Base-by-base conservation (phyloP, 257 asterid genomes). In the Gentiana straminea region DNA sequence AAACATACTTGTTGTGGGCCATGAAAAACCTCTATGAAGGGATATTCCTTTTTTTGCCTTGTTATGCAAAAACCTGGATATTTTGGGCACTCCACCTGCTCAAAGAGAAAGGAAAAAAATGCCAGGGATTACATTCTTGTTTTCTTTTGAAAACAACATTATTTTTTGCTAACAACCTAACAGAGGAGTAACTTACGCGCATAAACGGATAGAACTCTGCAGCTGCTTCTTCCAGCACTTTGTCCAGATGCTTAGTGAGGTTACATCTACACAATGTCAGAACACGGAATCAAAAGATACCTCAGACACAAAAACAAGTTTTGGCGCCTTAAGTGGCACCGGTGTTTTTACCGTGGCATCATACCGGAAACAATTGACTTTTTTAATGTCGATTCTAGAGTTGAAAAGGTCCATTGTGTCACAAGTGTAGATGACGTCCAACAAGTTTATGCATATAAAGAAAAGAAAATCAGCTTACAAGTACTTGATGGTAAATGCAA, bases 41-140 rank as follows among this genome's bases (percentile, higher is more conserved):
- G 97, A 68, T 85, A 91, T 64, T 91, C 94, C 66, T 79, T 83
- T 86, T 76, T 76, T 74, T 85, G 95, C 56, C 93, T 86, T 9
- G 98, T 74, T 67, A 91, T 69, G 77, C 98, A 91, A 78, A 91
- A 91, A 65, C 97, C 97, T 37, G 98, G 98, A 70, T 81, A 91
- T 70, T 79, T 91, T 1, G 97, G 93, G 73, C 95, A 91, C 77
- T 91, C 98, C 55, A 91, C 95, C 98, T 86, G 71, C 56, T 24
- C 24, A 24, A 24, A 9, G 46, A 43, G 32, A 52, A 46, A 24
- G 24, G 24, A 52, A 34, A 51, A 47, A 41, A 5, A 2, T 59
- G 32, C 35, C 53, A 48, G 9, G 6, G 46, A 41, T 41, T 41
- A 2, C 9, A 7, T 10, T 41, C 2, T 1, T 41, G 46, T 7